Evolutionary conservation across 805 yeast species (phyloP), one percentile per base, ranked within the genome.

Genomic region (Candida hungchunana): DNA sequence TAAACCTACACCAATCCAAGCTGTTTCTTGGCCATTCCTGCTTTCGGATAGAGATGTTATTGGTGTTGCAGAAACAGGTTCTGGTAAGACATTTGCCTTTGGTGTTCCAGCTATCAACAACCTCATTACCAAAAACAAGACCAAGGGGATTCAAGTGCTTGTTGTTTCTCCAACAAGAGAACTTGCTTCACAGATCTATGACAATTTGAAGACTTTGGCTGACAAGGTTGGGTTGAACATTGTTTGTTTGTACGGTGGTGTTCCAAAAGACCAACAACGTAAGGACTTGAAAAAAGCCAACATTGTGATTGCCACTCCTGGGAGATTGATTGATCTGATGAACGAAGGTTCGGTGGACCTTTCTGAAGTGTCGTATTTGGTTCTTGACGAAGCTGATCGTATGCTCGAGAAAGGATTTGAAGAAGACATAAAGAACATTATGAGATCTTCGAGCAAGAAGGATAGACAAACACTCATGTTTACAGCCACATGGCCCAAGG

Each of bases 401-500:
- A 90, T 93, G 97, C 74, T 93, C 42, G 98, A 93, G 61, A 93
- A 85, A 63, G 99, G 99, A 24, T 93, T 93, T 55, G 97, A 94
- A 64, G 94, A 90, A 59, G 98, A 90, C 62, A 90, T 93, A 56
- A 87, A 84, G 59, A 69, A 73, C 45, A 87, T 93, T 47, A 77
- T 93, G 56, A 74, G 81, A 30, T 66, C 69, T 39, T 71, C 86
- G 12, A 67, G 73, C 17, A 55, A 63, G 21, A 34, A 54, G 4
- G 58, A 61, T 18, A 71, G 97, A 66, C 97, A 90, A 63, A 93
- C 98, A 0, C 71, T 93, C 46, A 93, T 93, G 97, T 93, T 93
- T 64, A 90, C 98, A 8, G 99, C 99, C n/a, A 93, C 99, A 1
- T 93, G 98, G 98, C 99, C 99, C n/a, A 85, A 84, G 52, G 95